Evolutionary conservation across 1,284 basidiomycete genomes (phyloP), one percentile per base, ranked within the genome.

Genomic region (Ustilago hordei): DNA sequence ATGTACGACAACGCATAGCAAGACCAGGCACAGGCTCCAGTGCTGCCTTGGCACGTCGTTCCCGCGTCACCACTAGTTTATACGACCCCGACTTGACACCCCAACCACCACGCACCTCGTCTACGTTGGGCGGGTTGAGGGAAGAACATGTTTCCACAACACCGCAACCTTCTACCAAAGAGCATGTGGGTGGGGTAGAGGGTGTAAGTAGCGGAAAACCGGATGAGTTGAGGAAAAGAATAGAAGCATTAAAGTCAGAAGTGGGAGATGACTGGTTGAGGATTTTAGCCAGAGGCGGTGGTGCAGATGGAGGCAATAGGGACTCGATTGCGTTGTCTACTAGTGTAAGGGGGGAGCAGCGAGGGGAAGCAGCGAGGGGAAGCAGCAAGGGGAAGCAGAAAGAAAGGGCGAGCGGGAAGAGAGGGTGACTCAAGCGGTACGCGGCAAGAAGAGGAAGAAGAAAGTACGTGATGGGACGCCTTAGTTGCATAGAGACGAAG

Each of bases 221-320:
- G 7, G 67, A 73, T 8, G 64, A 78, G 2, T 73, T 79, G 19
- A 71, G 82, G 1, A 45, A 70, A 38, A 68, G 79, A 8, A 86
- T 86, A 47, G 84, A 86, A 57, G 77, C 75, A 50, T 66, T 86
- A 48, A 82, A 81, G 47, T 69, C 67, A 32, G 79, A 81, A 43
- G 79, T 82, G 8, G 84, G 84, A 17, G 84, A 86, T 54, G 84
- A 86, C 47, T 86, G 84, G 84, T 59, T 86, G 23, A 69, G 83
- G 3, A 53, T 80, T 2, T 45, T 82, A 13, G 75, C 80, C 1
- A 39, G 69, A 7, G 69, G 68, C 5, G 69, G 65, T 8, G 65
- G 63, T 9, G 43, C 47, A 17, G 47, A 23, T 4, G 64, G 53
- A 4, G 23, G 23, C 23, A 64, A 72, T 32, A 48, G 61, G 7